These are phyloP conservation scores for Suhomyces yuchorum DNA, from an alignment of 1,139 yeast species.

Conservation along the genomic window DNA sequence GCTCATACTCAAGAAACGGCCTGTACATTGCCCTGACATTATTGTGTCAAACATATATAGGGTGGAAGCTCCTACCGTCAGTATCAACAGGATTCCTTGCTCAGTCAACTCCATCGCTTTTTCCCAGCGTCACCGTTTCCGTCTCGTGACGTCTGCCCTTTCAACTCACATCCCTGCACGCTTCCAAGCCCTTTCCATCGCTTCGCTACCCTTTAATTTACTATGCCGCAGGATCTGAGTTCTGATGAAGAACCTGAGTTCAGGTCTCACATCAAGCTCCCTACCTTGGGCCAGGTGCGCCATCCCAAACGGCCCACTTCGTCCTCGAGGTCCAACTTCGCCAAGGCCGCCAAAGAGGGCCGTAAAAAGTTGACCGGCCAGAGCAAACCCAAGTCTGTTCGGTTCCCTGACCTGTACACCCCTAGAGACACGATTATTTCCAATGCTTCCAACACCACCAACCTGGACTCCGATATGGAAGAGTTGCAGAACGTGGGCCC, in stretches of 20 bases:
- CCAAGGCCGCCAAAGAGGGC: constrained; percentile 37
- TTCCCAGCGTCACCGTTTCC: not conserved
- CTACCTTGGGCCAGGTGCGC: constrained; percentile 23
- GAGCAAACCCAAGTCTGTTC: constrained; percentile 23
- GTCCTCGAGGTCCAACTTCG: constrained; percentile 26
- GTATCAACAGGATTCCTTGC: not conserved
- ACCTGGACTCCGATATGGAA: constrained; percentile 23
- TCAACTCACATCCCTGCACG: not conserved
- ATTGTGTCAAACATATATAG: constrained; percentile 2
- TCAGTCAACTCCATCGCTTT: not conserved
- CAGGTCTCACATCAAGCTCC: constrained; percentile 31
- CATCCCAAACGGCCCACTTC: constrained; percentile 22
- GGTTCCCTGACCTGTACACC: constrained; percentile 34
- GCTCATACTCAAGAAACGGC: constrained; percentile 1
- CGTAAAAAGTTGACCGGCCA: constrained; percentile 19
- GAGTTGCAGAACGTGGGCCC: constrained; percentile 10
- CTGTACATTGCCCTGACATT: constrained; percentile 2
- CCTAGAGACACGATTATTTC: constrained; percentile 31
- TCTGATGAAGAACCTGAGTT: constrained; percentile 13
- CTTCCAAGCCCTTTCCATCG: not conserved
- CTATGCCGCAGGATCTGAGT: constrained; percentile 8
- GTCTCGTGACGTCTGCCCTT: not conserved
- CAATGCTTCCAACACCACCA: constrained; percentile 29
- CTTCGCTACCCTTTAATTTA: not conserved
- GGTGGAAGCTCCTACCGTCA: not conserved